A percentile compares a stretch with the other conserved stretches of the same genome.
phyloP scores from a whole-genome alignment of 1,284 basidiomycete genomes.

The Coniferiporia weirii region DNA sequence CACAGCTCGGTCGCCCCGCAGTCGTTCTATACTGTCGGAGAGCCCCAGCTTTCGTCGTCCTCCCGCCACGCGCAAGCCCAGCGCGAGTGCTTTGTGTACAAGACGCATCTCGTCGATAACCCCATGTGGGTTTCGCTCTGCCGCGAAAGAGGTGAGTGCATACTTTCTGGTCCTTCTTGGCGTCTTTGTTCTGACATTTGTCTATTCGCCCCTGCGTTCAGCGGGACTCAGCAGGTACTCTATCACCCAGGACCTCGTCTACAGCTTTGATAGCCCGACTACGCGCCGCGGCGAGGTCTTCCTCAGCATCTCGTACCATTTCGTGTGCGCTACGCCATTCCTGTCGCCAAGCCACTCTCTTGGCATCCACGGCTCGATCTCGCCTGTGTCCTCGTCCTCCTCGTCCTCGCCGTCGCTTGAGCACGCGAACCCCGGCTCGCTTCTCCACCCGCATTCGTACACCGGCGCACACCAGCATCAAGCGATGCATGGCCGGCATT shows the following conservation, averaged over 20 bases:
- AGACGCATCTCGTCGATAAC: conserved; percentile 7
- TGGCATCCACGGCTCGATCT: background rate
- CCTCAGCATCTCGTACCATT: conserved; percentile 13
- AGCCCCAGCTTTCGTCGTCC: too few relatives aligned
- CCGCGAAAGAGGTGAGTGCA: conserved; percentile 8
- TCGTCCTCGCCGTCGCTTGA: background rate
- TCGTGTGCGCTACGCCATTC: background rate
- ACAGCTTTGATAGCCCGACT: conserved; percentile 4
- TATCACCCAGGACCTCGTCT: conserved; percentile 13
- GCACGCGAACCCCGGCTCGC: background rate
- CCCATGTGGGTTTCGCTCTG: conserved; percentile 7
- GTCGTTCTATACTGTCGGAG: background rate
- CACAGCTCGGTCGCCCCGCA: background rate
- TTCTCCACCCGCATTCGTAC: background rate
- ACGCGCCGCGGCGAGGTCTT: conserved; percentile 11
- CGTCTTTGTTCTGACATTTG: background rate
- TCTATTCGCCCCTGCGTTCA: background rate
- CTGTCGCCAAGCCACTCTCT: background rate
- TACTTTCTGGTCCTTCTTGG: background rate
- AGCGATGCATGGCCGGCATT: background rate
- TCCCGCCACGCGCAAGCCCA: background rate
- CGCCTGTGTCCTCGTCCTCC: background rate
- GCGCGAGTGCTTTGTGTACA: conserved; percentile 13
- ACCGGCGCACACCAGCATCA: too few relatives aligned
- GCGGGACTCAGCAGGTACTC: conserved; percentile 8